Percentiles rank a stretch among this genome's conserved stretches.
phyloP scores from a whole-genome alignment of 2,329 filamentous ascomycete genomes.

The Pseudogymnoascus sp. region DNA sequence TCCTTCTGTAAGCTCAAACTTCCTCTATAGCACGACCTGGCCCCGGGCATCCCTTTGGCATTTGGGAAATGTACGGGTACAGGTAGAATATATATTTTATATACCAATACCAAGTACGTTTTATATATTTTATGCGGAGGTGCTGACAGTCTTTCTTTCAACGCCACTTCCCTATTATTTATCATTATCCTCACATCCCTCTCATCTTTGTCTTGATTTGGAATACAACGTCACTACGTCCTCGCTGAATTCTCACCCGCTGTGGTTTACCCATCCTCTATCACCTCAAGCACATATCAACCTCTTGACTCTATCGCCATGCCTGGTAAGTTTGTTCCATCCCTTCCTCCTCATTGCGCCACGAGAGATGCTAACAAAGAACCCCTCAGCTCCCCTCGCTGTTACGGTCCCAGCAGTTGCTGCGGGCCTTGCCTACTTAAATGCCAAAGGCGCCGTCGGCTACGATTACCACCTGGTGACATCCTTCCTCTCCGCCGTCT shows the following conservation, averaged over 20 bases:
- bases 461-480: slow-evolving; percentile 60
- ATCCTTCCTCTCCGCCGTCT: slow-evolving; percentile 40
- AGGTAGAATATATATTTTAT: neutral
- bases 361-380: neutral
- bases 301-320: neutral
- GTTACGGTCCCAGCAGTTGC: slow-evolving; percentile 54
- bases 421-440: slow-evolving; percentile 68
- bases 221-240: neutral
- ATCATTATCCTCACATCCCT: neutral
- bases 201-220: neutral
- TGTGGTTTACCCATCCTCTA: neutral
- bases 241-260: neutral
- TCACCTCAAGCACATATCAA: neutral
- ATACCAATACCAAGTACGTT: neutral
- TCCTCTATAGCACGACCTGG: neutral
- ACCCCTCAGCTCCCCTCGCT: slow-evolving; percentile 41
- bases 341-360: neutral
- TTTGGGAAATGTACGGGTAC: neutral
- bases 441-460: slow-evolving; percentile 60
- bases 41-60: neutral
- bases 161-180: neutral
- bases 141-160: neutral
- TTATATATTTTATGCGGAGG: neutral
- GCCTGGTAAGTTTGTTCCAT: neutral
- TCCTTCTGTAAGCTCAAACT: neutral